Evolutionary conservation across 345 rosid genomes (phyloP), one percentile per base, ranked within the genome.

Genomic region (Aethionema arabicum): DNA sequence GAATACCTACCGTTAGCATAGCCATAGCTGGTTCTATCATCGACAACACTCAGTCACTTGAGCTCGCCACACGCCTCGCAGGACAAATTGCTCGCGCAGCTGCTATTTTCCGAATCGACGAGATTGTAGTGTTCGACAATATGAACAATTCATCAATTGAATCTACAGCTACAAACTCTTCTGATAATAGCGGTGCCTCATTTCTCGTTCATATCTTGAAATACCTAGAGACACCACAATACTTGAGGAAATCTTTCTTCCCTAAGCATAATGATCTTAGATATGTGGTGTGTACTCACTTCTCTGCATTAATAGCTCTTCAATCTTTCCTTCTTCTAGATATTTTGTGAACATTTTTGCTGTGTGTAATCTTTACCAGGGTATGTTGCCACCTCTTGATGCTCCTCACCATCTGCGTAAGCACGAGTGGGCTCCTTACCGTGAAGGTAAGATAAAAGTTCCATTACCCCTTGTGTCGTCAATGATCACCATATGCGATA

Each of bases 391-490:
- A 6, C 97, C 97, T 8, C 87, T 93, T 73, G 97, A 93, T 80
- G 97, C 99, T 63, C 99, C 97, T 4, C 97, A 90, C 64, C 96
- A 93, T 81, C 44, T 93, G 64, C 96, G 97, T 60, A 90, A 85
- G 81, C 99, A 93, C 56, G 97, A 90, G 58, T 93, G 99, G 97
- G 88, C 81, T 56, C 73, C 82, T 21, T 93, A 72, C 58, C 81
- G 97, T 27, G 97, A 93, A 87, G 99, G 99, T 84, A 57, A 14
- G 38, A 30, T 13, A 11, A 11, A 53, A 4, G 30, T 59, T 10
- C 55, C 51, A n/a, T 52, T 52, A 61, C 3, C 21, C 54, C 10
- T 52, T 32, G 40, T 37, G 48, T 55, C 46, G 39, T 55, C 53
- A 8, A 36, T 29, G 59, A 31, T 8, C 27, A 42, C 7, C 39